Conservation (phyloP, 1,139 yeast genomes). For the Debaryomyces sp. region DNA sequence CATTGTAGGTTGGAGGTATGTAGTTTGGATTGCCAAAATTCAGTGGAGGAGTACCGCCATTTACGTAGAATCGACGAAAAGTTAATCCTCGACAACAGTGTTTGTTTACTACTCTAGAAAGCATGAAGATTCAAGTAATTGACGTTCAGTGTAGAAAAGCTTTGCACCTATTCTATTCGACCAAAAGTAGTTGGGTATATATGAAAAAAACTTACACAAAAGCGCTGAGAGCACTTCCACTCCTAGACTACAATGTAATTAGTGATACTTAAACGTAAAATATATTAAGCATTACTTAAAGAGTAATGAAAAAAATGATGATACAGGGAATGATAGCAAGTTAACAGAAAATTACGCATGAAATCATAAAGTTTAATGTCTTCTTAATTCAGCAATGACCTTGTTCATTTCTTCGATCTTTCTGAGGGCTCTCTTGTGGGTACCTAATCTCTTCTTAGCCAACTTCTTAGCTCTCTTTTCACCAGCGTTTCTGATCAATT, state of each 20-base stretch:
- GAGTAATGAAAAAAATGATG: constrained; percentile 11
- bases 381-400: constrained; percentile 98
- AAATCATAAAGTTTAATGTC: constrained; percentile 43
- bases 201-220: constrained; percentile 11
- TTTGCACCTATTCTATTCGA: neutral
- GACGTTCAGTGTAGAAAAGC: neutral
- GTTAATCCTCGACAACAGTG: constrained; percentile 4
- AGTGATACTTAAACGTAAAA: constrained; percentile 9
- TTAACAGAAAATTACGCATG: constrained; percentile 4
- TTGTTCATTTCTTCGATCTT: constrained; percentile 98
- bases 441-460: constrained; percentile 99
- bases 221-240: neutral
- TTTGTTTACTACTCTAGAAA: constrained; percentile 9
- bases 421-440: constrained; percentile 99
- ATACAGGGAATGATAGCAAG: constrained; percentile 9
- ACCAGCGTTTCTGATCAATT: constrained; percentile 99
- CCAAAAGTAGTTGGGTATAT: neutral
- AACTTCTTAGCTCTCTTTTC: constrained; percentile 99
- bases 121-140: constrained; percentile 2
- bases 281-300: constrained; percentile 11
- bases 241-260: neutral
- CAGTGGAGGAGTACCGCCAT: constrained; percentile 18
- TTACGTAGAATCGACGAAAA: constrained; percentile 3
- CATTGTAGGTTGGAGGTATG: constrained; percentile 20
- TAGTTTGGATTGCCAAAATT: constrained; percentile 19